Base-by-base conservation (phyloP, 2,329 filamentous ascomycete species). In the Xylariaceae sp. region DNA sequence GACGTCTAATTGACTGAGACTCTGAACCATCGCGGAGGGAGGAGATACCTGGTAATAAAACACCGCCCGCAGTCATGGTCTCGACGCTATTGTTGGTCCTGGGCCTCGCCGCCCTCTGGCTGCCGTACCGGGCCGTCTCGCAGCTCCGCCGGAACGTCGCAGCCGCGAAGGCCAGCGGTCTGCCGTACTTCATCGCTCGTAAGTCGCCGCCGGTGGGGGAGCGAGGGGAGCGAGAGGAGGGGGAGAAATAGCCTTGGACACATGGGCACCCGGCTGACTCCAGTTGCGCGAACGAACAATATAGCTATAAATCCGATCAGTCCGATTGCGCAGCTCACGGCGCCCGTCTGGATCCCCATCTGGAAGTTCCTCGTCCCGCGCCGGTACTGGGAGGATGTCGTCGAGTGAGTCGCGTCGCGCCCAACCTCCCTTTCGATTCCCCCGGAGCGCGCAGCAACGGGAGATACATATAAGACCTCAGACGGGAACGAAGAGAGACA, bases 101-200 rank as follows among this genome's bases (percentile, higher is more conserved):
- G 15, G 57, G 49, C 38, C 54, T 55, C 4, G 43, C 51, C 18
- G 31, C 59, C 30, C 52, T 45, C n/a, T 66, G 61, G 39, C 39
- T 37, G 17, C 31, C 54, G 10, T 59, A 58, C 41, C 44, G 40
- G 5, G 45, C 43, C 17, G 25, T 57, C 14, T 43, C 49, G 3
- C 56, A 58, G n/a, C 45, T 72, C 33, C 52, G 46, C 23, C 51
- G 46, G 32, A 72, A 73, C 39, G 65, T 76, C 31, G 58, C 55
- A 9, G 59, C 60, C 28, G 73, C 72, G 5, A 70, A 67, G 53
- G 58, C 57, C 30, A 66, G 61, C 15, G 70, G 70, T 5, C 47
- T 77, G 31, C 65, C 63, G 4, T 78, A 76, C 45, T 52, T 72
- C 18, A 48, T 77, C 31, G 53, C 64, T 23, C 72, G 74, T 78